Evolutionary conservation across 148 eudicot species (phyloP).

Genomic region (Mesembryanthemum crystallinum): DNA sequence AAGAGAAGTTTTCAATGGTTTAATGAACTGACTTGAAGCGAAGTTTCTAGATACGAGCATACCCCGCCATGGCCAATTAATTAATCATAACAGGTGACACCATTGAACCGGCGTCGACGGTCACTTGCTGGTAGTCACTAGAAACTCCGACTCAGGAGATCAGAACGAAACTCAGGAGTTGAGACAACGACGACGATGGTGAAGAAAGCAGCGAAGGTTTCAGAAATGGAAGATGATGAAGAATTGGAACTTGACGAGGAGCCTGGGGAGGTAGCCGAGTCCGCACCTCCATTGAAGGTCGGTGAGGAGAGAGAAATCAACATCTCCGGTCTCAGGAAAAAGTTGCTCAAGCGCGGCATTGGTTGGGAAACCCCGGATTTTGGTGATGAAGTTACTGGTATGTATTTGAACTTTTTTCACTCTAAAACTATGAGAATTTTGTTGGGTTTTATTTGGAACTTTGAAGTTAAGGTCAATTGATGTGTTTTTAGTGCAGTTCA

Average conservation of each 20-base stretch:
- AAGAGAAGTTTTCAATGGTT: too few species aligned
- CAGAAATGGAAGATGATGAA: conserved; percentile 33
- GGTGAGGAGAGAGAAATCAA: conserved; percentile 59
- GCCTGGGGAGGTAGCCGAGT: conserved; percentile 61
- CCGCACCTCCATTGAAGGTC: conserved; percentile 58
- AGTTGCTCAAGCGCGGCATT: conserved; percentile 45
- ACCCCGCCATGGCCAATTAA: too few species aligned
- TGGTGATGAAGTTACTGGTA: conserved; percentile 65
- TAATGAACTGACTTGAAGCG: too few species aligned
- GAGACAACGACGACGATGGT: conserved; percentile 13
- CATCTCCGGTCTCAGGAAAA: conserved; percentile 49
- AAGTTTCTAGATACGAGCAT: too few species aligned
- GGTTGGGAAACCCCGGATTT: conserved; percentile 56
- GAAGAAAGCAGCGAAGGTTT: conserved; percentile 31
- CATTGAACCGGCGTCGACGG: too few species aligned
- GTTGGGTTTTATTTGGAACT: background rate
- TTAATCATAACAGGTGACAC: too few species aligned
- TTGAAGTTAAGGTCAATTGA: background rate
- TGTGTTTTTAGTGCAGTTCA: conserved; percentile 38
- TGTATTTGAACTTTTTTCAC: background rate
- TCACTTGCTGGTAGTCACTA: too few species aligned
- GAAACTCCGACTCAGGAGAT: too few species aligned
- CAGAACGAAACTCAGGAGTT: background rate
- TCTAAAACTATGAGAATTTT: background rate
- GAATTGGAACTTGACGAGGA: conserved; percentile 53